Conservation (phyloP, 169 alveolate species). For the Plasmodium chabaudi region DNA sequence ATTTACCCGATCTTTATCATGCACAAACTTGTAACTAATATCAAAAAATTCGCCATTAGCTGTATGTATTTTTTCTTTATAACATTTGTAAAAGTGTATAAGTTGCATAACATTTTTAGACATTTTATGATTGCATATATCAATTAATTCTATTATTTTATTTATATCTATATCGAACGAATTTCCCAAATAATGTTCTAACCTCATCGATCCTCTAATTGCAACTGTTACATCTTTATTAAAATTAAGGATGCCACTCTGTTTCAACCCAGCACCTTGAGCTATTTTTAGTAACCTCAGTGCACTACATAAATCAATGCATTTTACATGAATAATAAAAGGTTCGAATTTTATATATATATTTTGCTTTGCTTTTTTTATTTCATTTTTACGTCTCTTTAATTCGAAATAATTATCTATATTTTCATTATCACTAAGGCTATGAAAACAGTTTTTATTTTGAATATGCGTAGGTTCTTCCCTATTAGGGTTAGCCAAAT, state of each 20-base stretch:
- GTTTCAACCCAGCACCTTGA: slow-evolving; percentile 81
- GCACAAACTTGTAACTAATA: neutral
- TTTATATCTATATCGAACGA: neutral
- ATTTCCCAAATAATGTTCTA: slow-evolving; percentile 46
- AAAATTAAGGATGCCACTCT: slow-evolving; percentile 81
- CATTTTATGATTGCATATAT: slow-evolving; percentile 55
- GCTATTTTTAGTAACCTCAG: slow-evolving; percentile 76
- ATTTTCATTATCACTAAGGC: slow-evolving; percentile 3
- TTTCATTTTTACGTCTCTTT: neutral
- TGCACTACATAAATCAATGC: slow-evolving; percentile 76
- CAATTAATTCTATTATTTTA: slow-evolving; percentile 1
- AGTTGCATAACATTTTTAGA: slow-evolving; percentile 43
- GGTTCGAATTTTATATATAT: slow-evolving; percentile 83
- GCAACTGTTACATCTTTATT: slow-evolving; percentile 78
- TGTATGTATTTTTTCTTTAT: neutral
- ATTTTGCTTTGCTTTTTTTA: neutral
- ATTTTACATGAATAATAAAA: slow-evolving; percentile 83
- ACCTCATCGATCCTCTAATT: slow-evolving; percentile 78
- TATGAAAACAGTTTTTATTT: neutral
- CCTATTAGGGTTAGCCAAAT: neutral
- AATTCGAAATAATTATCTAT: neutral
- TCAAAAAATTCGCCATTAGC: neutral
- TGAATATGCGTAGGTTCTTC: neutral
- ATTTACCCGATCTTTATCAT: neutral
- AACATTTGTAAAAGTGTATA: slow-evolving; percentile 40